Evolutionary conservation across 306 rosid species (phyloP).

Genomic region (Lathyrus aphaca): DNA sequence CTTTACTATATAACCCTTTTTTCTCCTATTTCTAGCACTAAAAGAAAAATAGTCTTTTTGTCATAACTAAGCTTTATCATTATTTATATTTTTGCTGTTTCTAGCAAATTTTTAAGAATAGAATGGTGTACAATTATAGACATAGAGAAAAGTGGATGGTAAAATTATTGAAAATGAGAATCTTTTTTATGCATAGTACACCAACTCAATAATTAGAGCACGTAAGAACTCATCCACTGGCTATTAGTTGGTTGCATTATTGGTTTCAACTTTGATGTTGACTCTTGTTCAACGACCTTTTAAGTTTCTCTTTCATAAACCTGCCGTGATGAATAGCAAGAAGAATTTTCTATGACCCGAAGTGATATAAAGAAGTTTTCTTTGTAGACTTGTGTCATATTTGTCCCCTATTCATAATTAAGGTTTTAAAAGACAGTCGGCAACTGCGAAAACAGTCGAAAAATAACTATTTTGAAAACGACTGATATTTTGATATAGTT

Average conservation of each 20-base stretch:
- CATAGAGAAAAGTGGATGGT: constrained; percentile 13
- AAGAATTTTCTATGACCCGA: constrained; percentile 41
- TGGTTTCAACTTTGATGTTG: constrained; percentile 50
- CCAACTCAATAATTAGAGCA: constrained; percentile 48
- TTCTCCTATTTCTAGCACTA: constrained; percentile 2
- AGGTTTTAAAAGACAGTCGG: too few species aligned
- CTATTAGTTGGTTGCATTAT: constrained; percentile 40
- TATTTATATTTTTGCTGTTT: not conserved
- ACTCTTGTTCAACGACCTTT: constrained; percentile 43
- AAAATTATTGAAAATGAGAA: constrained; percentile 32
- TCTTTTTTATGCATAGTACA: constrained; percentile 43
- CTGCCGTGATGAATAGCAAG: not conserved
- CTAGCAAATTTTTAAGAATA: not conserved
- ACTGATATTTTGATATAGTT: too few species aligned
- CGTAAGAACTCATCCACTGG: constrained; percentile 46
- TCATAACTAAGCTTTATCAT: constrained; percentile 7
- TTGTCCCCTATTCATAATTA: constrained; percentile 2
- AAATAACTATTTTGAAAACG: too few species aligned
- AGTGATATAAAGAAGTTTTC: not conserved
- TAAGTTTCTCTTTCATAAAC: constrained; percentile 36
- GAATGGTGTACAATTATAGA: constrained; percentile 13
- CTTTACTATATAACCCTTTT: not conserved
- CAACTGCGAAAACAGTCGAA: too few species aligned
- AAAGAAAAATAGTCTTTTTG: not conserved
- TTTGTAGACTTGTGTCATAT: constrained; percentile 22